Evolutionary conservation across 2,329 filamentous ascomycete species (phyloP).

Genomic region (Penicillium olsonii): DNA sequence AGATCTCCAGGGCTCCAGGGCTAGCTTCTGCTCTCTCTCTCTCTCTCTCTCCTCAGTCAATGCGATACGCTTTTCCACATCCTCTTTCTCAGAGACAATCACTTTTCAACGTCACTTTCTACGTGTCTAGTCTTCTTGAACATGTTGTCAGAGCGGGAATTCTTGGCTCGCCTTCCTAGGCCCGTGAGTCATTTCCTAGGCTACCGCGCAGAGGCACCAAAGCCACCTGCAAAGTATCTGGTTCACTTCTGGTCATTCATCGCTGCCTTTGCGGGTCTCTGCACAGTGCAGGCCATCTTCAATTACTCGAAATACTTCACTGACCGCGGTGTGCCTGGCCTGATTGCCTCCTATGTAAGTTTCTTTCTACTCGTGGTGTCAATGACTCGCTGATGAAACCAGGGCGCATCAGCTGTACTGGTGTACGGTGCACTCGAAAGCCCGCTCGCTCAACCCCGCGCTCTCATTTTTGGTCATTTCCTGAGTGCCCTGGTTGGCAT

Average conservation of each 20-base stretch:
- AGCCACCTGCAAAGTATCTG: conserved; percentile 22
- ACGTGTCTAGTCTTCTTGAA: too few relatives aligned
- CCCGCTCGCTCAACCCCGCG: conserved; percentile 34
- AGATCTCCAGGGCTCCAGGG: too few relatives aligned
- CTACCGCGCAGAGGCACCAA: conserved; percentile 23
- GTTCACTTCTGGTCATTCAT: conserved; percentile 28
- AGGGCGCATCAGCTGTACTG: conserved; percentile 37
- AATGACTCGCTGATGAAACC: neutral
- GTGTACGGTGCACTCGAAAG: conserved; percentile 35
- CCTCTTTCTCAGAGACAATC: too few relatives aligned
- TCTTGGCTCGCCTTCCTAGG: conserved; percentile 16
- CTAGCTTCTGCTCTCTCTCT: too few relatives aligned
- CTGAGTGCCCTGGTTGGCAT: conserved; percentile 33
- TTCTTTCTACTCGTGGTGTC: neutral
- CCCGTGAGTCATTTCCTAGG: conserved; percentile 30
- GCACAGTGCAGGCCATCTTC: conserved; percentile 24
- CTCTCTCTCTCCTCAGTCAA: too few relatives aligned
- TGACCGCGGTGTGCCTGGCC: neutral
- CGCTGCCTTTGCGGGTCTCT: conserved; percentile 27
- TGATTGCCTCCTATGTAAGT: conserved; percentile 2
- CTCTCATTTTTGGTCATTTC: conserved; percentile 37
- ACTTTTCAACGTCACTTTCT: too few relatives aligned
- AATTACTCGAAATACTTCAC: conserved; percentile 21
- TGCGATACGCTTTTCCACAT: too few relatives aligned
- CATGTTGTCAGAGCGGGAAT: conserved; percentile 26